Evolutionary conservation across 2,329 filamentous ascomycete genomes (phyloP).

Genomic region (Neonectria coccinea): DNA sequence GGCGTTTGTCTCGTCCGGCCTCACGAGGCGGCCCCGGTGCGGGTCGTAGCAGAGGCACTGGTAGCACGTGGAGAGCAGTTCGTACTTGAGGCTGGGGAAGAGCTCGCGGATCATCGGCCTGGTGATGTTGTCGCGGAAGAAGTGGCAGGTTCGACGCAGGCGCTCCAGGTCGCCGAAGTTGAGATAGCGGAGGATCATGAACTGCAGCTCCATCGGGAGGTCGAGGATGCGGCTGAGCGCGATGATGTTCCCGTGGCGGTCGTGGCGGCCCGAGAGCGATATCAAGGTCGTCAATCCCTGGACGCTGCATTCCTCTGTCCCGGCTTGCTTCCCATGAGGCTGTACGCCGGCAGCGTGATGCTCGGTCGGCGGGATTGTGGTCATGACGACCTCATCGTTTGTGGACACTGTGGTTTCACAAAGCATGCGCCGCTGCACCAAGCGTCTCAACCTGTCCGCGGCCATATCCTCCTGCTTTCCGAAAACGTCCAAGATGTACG

Average conservation of each 20-base stretch:
- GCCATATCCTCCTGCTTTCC: slow-evolving; percentile 6
- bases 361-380: background rate
- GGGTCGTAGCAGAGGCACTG: slow-evolving; percentile 53
- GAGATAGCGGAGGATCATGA: slow-evolving; percentile 55
- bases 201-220: slow-evolving; percentile 57
- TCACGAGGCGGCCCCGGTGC: slow-evolving; percentile 48
- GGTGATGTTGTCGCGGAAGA: slow-evolving; percentile 51
- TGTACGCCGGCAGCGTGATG: background rate
- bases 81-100: slow-evolving; percentile 49
- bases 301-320: slow-evolving; percentile 14
- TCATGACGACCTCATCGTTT: background rate
- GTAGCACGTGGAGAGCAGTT: slow-evolving; percentile 55
- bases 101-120: slow-evolving; percentile 51
- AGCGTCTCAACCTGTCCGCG: slow-evolving; percentile 11
- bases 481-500: background rate
- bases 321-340: background rate
- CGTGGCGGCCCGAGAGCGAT: slow-evolving; percentile 21
- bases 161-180: slow-evolving; percentile 58
- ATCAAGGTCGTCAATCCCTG: slow-evolving; percentile 23
- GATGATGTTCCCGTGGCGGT: slow-evolving; percentile 6
- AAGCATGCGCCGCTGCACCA: slow-evolving; percentile 16
- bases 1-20: slow-evolving; percentile 44
- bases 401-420: slow-evolving; percentile 10
- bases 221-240: slow-evolving; percentile 44
- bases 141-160: slow-evolving; percentile 55